Evolutionary conservation across 331 rosid genomes (phyloP).

Genomic region (Quercus lobata): DNA sequence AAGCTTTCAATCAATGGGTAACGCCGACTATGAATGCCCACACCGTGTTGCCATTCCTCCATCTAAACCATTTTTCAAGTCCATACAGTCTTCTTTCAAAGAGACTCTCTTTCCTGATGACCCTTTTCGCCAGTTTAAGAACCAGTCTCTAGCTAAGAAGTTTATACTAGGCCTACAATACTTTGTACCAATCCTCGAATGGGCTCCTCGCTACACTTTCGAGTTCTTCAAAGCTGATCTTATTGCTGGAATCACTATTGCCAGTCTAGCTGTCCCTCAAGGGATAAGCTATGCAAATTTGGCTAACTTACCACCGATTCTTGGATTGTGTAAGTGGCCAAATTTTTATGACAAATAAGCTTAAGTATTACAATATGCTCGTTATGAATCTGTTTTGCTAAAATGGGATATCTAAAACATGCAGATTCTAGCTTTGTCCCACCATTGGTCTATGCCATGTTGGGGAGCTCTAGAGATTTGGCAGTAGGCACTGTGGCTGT

Average conservation of each 20-base stretch:
- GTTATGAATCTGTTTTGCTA: background rate
- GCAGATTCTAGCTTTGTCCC: conserved; percentile 95
- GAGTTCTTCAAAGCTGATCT: conserved; percentile 68
- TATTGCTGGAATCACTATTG: conserved; percentile 92
- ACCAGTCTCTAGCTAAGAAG: conserved; percentile 36
- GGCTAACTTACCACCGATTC: conserved; percentile 87
- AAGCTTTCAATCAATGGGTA: conserved; percentile 52
- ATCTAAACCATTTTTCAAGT: conserved; percentile 56
- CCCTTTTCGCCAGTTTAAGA: conserved; percentile 73
- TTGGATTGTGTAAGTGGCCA: conserved; percentile 71
- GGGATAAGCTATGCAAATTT: conserved; percentile 96
- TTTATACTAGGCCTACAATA: conserved; percentile 54
- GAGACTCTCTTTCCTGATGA: conserved; percentile 94
- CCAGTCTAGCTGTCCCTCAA: conserved; percentile 96
- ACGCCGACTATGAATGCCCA: conserved; percentile 27
- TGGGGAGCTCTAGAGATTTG: conserved; percentile 93
- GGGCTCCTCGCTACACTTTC: conserved; percentile 68
- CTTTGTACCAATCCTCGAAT: conserved; percentile 70
- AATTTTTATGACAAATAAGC: background rate
- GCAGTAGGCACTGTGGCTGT: conserved; percentile 98
- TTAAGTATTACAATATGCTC: background rate
- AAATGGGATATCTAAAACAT: background rate
- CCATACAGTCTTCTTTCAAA: conserved; percentile 47
- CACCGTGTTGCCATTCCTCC: conserved; percentile 63
- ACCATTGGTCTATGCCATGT: conserved; percentile 83